Percentiles rank a stretch among this genome's conserved stretches.
Conservation (phyloP, 2,329 filamentous ascomycete genomes). For the Colletotrichum trifolii region DNA sequence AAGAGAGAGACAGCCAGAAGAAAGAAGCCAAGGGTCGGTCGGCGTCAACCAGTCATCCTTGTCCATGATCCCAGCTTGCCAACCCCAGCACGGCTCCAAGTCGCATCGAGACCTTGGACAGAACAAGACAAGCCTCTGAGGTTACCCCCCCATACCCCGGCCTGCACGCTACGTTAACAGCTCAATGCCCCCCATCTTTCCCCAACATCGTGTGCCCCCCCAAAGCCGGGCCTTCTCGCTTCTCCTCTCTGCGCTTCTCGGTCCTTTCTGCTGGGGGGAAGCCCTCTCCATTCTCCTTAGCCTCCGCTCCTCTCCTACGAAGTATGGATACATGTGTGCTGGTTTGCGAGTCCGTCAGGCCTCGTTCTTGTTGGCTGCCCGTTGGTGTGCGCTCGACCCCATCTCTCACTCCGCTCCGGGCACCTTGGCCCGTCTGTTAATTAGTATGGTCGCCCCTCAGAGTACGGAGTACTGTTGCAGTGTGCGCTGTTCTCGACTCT, state of each 20-base stretch:
- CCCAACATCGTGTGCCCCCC: constrained; percentile 31
- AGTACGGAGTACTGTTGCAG: too few species aligned
- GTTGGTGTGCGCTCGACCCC: neutral
- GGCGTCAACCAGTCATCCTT: constrained; percentile 5
- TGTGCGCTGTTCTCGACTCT: too few species aligned
- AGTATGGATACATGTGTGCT: too few species aligned
- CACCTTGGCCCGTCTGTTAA: neutral
- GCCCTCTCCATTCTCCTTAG: constrained; percentile 26
- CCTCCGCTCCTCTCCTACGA: constrained; percentile 6
- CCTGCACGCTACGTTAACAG: constrained; percentile 30
- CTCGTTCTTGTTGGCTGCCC: constrained; percentile 7
- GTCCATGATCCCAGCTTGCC: constrained; percentile 19
- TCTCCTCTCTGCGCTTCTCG: constrained; percentile 6
- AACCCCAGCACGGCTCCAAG: constrained; percentile 14
- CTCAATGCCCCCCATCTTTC: constrained; percentile 35
- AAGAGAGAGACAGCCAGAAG: neutral
- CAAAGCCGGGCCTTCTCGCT: neutral
- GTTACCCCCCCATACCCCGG: constrained; percentile 21
- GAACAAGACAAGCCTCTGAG: constrained; percentile 29
- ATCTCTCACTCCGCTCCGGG: constrained; percentile 4
- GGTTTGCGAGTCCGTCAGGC: too few species aligned
- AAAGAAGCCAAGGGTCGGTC: constrained; percentile 8
- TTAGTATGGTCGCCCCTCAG: too few species aligned
- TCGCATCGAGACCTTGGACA: constrained; percentile 32
- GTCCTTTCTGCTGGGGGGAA: constrained; percentile 20